Evolutionary conservation across 768 basidiomycete genomes (phyloP).

Genomic region (Termitomyces sp.): DNA sequence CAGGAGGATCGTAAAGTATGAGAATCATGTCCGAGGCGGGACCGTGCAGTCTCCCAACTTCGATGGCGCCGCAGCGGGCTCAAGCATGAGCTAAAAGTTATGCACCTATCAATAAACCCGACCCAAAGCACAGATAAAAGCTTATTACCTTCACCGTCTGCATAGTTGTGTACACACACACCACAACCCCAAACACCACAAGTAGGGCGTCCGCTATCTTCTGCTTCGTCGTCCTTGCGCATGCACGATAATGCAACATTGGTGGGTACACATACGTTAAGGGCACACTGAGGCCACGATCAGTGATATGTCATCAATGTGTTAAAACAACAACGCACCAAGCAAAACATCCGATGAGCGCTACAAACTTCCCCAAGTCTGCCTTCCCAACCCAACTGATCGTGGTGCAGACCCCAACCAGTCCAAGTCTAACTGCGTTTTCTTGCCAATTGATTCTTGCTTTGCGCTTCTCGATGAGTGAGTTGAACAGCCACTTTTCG

Average conservation of each 20-base stretch:
- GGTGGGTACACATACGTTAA: conserved; percentile 93
- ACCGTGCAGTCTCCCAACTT: background rate
- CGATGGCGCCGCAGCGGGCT: background rate
- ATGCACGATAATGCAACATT: conserved; percentile 85
- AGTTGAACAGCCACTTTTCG: conserved; percentile 88
- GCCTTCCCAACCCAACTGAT: conserved; percentile 81
- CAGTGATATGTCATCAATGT: background rate
- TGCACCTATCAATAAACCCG: background rate
- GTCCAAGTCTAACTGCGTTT: conserved; percentile 73
- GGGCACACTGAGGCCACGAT: conserved; percentile 56
- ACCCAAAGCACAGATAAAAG: background rate
- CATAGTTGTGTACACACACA: conserved; percentile 70
- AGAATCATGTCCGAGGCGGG: background rate
- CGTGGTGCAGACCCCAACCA: conserved; percentile 72
- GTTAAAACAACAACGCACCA: conserved; percentile 50
- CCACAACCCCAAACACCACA: conserved; percentile 70
- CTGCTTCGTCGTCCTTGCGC: conserved; percentile 61
- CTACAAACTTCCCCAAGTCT: conserved; percentile 96
- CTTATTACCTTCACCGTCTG: conserved; percentile 63
- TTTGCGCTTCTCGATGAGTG: conserved; percentile 76
- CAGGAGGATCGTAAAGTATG: background rate
- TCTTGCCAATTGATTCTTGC: conserved; percentile 88
- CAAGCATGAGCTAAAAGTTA: background rate
- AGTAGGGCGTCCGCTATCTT: conserved; percentile 66
- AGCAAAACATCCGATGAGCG: conserved; percentile 88